Conservation (phyloP, 768 basidiomycete species). For the Kwoniella pini region DNA sequence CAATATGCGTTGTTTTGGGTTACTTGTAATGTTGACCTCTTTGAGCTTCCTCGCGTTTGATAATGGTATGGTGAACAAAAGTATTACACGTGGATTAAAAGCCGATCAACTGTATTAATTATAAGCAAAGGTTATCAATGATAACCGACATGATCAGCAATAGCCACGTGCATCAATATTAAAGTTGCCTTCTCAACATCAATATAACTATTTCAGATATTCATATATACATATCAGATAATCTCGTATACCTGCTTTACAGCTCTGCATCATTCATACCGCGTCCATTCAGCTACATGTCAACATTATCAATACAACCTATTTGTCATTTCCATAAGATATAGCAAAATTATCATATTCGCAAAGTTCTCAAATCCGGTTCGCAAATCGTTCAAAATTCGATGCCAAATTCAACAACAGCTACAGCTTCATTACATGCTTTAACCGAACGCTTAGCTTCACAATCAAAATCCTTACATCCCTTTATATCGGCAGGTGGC, state of each 20-base stretch:
- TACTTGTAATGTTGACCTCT: background rate
- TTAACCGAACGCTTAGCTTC: slow-evolving; percentile 47
- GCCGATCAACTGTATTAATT: no score
- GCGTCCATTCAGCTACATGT: background rate
- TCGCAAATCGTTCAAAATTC: background rate
- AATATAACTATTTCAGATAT: no score
- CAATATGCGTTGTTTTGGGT: no score
- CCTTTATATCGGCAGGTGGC: slow-evolving; percentile 19
- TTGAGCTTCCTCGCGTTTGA: background rate
- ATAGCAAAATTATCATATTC: no score
- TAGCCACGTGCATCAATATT: no score
- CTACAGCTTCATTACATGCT: slow-evolving; percentile 43
- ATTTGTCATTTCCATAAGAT: no score
- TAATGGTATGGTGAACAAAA: background rate
- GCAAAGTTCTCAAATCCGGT: no score
- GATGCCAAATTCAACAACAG: slow-evolving; percentile 27
- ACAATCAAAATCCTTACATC: slow-evolving; percentile 35
- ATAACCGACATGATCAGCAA: no score
- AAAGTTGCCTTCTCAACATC: no score
- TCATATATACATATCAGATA: no score
- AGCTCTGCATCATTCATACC: background rate
- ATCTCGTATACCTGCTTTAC: no score
- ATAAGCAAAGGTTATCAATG: no score
- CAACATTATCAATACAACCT: background rate
- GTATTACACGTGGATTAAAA: slow-evolving; percentile 7